Percentiles rank a stretch among this genome's conserved stretches.
phyloP scores from a whole-genome alignment of 257 asterid species.

The Fraxinus excelsior region DNA sequence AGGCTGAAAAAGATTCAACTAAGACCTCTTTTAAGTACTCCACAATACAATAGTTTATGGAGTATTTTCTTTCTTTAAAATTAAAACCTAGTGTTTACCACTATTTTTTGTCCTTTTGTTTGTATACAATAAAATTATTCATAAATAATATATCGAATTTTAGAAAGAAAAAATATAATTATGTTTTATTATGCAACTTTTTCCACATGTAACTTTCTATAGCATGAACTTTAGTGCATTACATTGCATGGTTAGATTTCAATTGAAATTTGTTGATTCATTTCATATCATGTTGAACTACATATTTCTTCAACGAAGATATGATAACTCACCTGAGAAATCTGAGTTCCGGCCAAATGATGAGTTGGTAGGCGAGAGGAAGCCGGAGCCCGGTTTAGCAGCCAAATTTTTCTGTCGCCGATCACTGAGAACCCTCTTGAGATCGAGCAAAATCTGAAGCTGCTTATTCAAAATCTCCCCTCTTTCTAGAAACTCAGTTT shows the following conservation, averaged over 20 bases:
- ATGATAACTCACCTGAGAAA: conserved; percentile 58
- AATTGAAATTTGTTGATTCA: too few species aligned
- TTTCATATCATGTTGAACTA: too few species aligned
- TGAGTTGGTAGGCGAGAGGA: conserved; percentile 39
- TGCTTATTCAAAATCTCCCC: conserved; percentile 73
- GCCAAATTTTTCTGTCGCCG: conserved; percentile 48
- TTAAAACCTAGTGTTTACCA: neutral
- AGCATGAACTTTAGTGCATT: neutral
- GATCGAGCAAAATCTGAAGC: conserved; percentile 68
- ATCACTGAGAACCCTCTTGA: conserved; percentile 54
- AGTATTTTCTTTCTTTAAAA: neutral
- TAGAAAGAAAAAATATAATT: too few species aligned
- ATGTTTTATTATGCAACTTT: too few species aligned
- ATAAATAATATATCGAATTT: too few species aligned
- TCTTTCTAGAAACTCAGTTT: conserved; percentile 74
- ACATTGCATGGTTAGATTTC: too few species aligned
- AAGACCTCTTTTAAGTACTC: neutral
- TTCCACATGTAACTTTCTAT: too few species aligned
- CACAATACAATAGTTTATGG: neutral
- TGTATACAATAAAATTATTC: too few species aligned
- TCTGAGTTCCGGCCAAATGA: conserved; percentile 44
- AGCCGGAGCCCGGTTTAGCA: conserved; percentile 27
- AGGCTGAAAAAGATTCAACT: neutral
- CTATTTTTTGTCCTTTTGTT: neutral
- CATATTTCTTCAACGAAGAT: neutral